Evolutionary conservation across 1,284 basidiomycete genomes (phyloP), one percentile per base, ranked within the genome.

Genomic region (Flammula alnicola): DNA sequence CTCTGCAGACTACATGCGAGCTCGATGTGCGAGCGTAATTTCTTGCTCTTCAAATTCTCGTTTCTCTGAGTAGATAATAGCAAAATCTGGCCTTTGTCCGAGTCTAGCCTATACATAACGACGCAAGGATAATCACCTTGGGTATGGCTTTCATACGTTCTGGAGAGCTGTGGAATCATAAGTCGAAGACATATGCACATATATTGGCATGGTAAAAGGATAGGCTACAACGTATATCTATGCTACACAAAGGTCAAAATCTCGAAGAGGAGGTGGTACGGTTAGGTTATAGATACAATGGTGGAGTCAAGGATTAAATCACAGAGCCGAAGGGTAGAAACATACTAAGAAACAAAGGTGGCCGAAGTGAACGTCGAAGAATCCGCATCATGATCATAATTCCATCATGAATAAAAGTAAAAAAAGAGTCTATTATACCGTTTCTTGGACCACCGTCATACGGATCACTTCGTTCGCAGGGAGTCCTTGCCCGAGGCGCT

Each of bases 371-470:
- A 39, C 19, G 23, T 26, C 23, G 37, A 39, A 39, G 17, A 16
- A 39, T 14, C n/a, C n/a, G n/a, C n/a, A n/a, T 31, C 29, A 33
- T 43, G 30, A 31, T 22, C 29, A 12, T 43, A n/a, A 43, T 30
- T 9, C 40, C 14, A 44, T 11, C 4, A 19, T 23, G 20, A 22
- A 9, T 30, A 32, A 19, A 36, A 16, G 16, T 22, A 41, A 17
- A 26, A 26, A 17, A 20, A 27, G 10, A 4, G n/a, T 9, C 22
- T 23, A n/a, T 49, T 52, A 70, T 11, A 59, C 58, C 22, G 61
- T 65, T 50, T 71, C 69, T 39, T 65, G 63, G 25, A 74, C 68
- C 20, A 69, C 63, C 4, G 67, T 67, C 71, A 73, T 71, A 49
- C 66, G 68, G 16, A 75, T 68, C 4, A 66, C 58, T 40, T 68